phyloP scores from a whole-genome alignment of 805 yeast genomes.

The Sungouiella blattae region DNA sequence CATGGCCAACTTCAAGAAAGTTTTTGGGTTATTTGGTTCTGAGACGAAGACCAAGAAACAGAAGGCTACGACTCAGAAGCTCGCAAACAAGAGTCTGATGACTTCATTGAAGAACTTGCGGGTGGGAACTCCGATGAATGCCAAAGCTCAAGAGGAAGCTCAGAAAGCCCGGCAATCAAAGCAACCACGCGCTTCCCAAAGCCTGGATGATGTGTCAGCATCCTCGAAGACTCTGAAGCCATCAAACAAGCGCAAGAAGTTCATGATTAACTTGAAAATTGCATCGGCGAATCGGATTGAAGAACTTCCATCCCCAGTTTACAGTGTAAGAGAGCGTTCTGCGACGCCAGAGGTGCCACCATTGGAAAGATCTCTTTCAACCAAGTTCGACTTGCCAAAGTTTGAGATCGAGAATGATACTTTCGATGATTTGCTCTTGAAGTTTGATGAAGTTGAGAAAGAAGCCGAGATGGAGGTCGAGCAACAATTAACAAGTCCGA shows the following conservation, averaged over 20 bases:
- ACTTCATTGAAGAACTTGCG: neutral
- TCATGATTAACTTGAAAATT: constrained; percentile 7
- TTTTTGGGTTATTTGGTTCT: neutral
- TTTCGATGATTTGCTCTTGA: constrained; percentile 14
- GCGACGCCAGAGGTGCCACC: constrained; percentile 1
- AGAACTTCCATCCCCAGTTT: constrained; percentile 11
- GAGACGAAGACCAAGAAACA: neutral
- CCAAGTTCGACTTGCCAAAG: constrained; percentile 11
- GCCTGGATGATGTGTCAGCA: too few species aligned
- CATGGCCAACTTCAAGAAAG: neutral
- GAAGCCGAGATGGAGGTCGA: constrained; percentile 14
- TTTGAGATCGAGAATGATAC: constrained; percentile 12
- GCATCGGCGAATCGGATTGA: constrained; percentile 6
- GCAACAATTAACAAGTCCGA: constrained; percentile 3
- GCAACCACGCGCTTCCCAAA: too few species aligned
- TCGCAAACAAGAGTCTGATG: neutral
- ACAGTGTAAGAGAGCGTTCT: constrained; percentile 7
- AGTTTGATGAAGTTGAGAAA: constrained; percentile 16
- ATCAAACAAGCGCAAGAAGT: constrained; percentile 5
- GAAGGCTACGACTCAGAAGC: neutral
- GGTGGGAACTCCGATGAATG: neutral
- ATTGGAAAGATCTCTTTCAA: neutral
- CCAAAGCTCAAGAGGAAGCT: too few species aligned
- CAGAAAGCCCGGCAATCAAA: too few species aligned
- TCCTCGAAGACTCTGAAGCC: too few species aligned